Conservation (phyloP, 2,329 filamentous ascomycete genomes). For the Amauroascus verrucosus region DNA sequence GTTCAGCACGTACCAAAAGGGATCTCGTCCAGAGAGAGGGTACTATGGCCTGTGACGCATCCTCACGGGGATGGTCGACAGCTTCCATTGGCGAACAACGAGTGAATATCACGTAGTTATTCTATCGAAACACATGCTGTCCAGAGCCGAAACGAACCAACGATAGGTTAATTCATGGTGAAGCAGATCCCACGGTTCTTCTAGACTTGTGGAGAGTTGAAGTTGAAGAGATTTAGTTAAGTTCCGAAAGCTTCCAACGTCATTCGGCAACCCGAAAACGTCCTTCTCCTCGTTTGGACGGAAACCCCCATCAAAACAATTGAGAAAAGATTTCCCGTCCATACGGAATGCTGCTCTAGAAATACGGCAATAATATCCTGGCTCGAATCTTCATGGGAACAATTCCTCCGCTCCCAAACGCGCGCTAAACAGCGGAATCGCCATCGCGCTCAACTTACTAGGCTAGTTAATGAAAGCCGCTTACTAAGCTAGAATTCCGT, state of each 20-base stretch:
- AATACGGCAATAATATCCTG: too few species aligned
- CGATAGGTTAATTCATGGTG: not conserved
- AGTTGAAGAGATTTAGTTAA: constrained; percentile 1
- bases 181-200: not conserved
- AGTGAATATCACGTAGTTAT: not conserved
- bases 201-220: not conserved
- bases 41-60: constrained; percentile 27
- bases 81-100: constrained; percentile 16
- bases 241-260: not conserved
- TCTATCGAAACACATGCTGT: not conserved
- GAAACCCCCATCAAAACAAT: too few species aligned
- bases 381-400: too few species aligned
- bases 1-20: constrained; percentile 25
- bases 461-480: too few species aligned
- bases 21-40: constrained; percentile 37
- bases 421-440: too few species aligned
- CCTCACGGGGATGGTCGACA: constrained; percentile 23
- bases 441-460: not conserved
- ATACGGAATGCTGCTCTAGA: too few species aligned
- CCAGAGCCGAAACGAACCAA: not conserved
- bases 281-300: too few species aligned
- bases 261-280: not conserved
- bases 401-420: too few species aligned
- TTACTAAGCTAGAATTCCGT: too few species aligned
- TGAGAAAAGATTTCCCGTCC: too few species aligned